A percentile compares a stretch with the other conserved stretches of the same genome.
Conservation (phyloP, 176 grass and related monocot species). For the Otatea glauca region DNA sequence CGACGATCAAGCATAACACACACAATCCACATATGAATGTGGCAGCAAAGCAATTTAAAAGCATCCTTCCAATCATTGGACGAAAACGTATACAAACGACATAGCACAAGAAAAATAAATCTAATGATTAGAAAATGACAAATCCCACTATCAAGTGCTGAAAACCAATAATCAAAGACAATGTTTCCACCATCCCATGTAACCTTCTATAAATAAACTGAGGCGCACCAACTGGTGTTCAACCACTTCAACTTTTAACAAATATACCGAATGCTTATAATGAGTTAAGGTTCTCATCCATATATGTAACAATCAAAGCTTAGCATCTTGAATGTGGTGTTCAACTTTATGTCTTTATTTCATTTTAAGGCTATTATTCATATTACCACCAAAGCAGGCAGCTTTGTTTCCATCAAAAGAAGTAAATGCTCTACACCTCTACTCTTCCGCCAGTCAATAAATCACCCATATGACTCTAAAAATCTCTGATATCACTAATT, state of each 20-base stretch:
- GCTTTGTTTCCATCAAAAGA: not conserved
- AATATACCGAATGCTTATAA: not conserved
- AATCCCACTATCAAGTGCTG: not conserved
- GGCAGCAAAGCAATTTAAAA: slow-evolving; percentile 11
- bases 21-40: not conserved
- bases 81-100: not conserved
- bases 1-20: not conserved
- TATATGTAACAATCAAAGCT: not conserved
- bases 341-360: not conserved
- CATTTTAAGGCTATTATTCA: not conserved
- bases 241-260: not conserved
- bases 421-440: not conserved
- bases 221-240: not conserved
- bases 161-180: slow-evolving; percentile 9
- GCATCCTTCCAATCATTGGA: not conserved
- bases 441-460: not conserved
- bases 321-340: not conserved
- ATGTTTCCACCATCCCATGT: not conserved
- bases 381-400: not conserved
- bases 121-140: not conserved
- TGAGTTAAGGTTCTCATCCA: not conserved
- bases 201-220: not conserved
- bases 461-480: not conserved
- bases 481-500: not conserved
- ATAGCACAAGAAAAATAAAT: slow-evolving; percentile 18